A percentile compares a stretch with the other conserved stretches of the same genome.
phyloP scores from a whole-genome alignment of 352 stramenopile genomes.

The Pythium volutum region DNA sequence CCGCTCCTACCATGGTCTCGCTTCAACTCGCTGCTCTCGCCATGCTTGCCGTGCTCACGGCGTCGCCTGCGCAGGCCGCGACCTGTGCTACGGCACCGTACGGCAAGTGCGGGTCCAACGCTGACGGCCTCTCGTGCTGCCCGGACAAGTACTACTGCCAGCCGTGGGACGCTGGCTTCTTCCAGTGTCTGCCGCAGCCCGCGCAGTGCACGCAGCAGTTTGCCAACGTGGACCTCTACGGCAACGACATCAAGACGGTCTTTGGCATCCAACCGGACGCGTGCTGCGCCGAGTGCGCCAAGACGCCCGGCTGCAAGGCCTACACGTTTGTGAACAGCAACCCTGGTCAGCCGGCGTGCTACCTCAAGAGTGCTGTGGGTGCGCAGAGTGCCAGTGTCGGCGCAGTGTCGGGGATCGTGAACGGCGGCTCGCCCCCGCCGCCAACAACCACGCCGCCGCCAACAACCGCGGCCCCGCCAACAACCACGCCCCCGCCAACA shows the following conservation, averaged over 20 bases:
- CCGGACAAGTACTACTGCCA: slow-evolving; percentile 41
- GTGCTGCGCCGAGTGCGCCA: slow-evolving; percentile 31
- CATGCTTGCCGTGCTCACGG: neutral
- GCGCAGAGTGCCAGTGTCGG: slow-evolving; percentile 9
- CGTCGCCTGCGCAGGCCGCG: neutral
- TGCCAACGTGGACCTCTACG: slow-evolving; percentile 42
- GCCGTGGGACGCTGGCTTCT: slow-evolving; percentile 40
- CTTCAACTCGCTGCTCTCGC: neutral
- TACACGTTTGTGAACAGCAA: slow-evolving; percentile 47
- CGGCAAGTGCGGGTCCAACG: slow-evolving; percentile 24
- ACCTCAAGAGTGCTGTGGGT: slow-evolving; percentile 30
- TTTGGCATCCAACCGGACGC: slow-evolving; percentile 26
- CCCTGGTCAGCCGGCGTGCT: slow-evolving; percentile 30
- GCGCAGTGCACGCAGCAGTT: slow-evolving; percentile 33
- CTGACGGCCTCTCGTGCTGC: slow-evolving; percentile 32
- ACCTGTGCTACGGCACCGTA: slow-evolving; percentile 22
- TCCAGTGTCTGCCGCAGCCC: slow-evolving; percentile 40
- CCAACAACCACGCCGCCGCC: neutral
- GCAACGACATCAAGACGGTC: slow-evolving; percentile 36
- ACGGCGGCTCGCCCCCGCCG: neutral
- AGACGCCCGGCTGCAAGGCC: slow-evolving; percentile 27
- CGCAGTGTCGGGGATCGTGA: slow-evolving; percentile 29
- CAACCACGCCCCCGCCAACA: neutral
- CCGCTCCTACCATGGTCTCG: slow-evolving; percentile 5
- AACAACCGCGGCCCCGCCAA: neutral